A percentile compares a stretch with the other conserved stretches of the same genome.
Conservation (phyloP, 2,329 filamentous ascomycete species). For the Chaetomium sp. region DNA sequence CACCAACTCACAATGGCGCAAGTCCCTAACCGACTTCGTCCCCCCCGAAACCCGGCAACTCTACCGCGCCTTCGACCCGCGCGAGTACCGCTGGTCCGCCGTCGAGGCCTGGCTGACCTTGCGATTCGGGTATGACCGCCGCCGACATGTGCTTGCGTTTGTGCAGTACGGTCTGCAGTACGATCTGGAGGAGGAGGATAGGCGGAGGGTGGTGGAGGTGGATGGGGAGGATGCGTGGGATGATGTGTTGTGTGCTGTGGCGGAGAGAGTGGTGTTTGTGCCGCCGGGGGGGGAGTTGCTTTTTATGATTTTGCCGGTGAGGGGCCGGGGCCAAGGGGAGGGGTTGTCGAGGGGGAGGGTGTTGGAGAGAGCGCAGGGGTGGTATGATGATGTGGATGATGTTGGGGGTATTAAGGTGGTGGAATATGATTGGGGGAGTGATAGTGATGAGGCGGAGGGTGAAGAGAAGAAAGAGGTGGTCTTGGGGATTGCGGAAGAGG, state of each 20-base stretch:
- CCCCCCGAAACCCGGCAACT: not conserved
- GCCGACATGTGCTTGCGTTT: not conserved
- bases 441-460: too few relatives aligned
- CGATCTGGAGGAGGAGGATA: not conserved
- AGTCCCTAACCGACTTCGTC: not conserved
- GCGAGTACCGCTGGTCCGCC: not conserved
- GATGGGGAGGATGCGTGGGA: not conserved
- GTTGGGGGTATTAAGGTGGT: too few relatives aligned
- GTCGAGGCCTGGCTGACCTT: not conserved
- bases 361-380: too few relatives aligned
- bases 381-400: too few relatives aligned
- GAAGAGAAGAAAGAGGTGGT: too few relatives aligned
- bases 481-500: too few relatives aligned
- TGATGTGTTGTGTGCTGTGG: not conserved
- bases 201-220: not conserved
- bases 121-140: not conserved
- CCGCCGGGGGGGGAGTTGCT: too few relatives aligned
- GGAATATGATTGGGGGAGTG: too few relatives aligned
- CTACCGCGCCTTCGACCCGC: not conserved
- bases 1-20: constrained; percentile 3
- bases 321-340: too few relatives aligned
- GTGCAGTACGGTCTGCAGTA: not conserved
- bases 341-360: too few relatives aligned
- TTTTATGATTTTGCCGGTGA: too few relatives aligned
- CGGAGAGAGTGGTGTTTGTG: too few relatives aligned